These are phyloP conservation scores for Fomitiporia mediterranea DNA, from an alignment of 1,284 basidiomycete species.

Conservation along the genomic window DNA sequence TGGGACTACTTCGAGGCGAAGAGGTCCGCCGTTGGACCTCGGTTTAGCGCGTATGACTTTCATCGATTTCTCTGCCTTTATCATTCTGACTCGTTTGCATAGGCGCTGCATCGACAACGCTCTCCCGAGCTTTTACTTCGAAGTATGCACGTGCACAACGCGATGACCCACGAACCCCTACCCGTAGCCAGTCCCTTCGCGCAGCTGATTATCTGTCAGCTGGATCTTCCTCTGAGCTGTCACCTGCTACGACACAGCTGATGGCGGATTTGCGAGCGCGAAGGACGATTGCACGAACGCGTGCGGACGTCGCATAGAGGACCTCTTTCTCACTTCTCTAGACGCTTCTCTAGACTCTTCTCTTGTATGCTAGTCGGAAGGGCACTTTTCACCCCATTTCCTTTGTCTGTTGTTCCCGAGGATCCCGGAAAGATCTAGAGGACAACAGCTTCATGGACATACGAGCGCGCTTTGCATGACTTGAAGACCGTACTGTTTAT, in stretches of 20 bases:
- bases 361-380: not conserved
- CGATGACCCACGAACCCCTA: constrained; percentile 27
- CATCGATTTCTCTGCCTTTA: not conserved
- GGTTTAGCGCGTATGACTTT: constrained; percentile 8
- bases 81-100: not conserved
- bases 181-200: constrained; percentile 27
- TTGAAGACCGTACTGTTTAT: not conserved
- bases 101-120: constrained; percentile 17
- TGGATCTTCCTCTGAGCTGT: constrained; percentile 69
- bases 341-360: not conserved
- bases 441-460: not conserved
- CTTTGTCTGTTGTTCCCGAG: not conserved
- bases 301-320: constrained; percentile 13
- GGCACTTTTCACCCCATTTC: not conserved
- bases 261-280: constrained; percentile 61
- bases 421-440: not conserved
- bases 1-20: not conserved
- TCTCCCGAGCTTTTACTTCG: constrained; percentile 14
- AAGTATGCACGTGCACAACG: constrained; percentile 2
- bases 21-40: not conserved
- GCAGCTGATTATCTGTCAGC: constrained; percentile 43
- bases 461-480: not conserved
- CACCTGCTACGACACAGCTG: constrained; percentile 57
- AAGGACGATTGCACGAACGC: constrained; percentile 40
- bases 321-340: not conserved